These are phyloP conservation scores for Cryptomeria japonica DNA, from an alignment of 75 land plant genomes.

Conservation along the genomic window DNA sequence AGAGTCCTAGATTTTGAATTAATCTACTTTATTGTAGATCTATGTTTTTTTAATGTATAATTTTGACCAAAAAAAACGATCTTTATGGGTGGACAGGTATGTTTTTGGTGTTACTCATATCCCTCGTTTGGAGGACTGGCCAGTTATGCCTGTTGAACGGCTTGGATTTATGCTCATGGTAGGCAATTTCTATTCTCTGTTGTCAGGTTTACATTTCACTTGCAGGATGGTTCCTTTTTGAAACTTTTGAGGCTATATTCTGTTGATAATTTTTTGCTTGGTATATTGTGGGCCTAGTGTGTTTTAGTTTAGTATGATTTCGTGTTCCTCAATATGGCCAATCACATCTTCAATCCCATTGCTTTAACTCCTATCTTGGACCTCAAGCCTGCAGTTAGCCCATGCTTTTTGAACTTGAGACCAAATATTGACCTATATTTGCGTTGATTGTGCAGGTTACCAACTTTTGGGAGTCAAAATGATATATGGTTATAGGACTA, in stretches of 20 bases:
- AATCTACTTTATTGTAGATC: not conserved
- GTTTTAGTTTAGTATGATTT: not conserved
- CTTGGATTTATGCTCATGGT: slow-evolving; percentile 93
- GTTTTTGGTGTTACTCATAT: slow-evolving; percentile 95
- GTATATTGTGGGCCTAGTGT: not conserved
- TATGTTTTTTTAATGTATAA: not conserved
- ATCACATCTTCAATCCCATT: not conserved
- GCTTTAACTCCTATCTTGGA: not conserved
- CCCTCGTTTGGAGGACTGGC: slow-evolving; percentile 99
- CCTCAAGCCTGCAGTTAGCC: not conserved
- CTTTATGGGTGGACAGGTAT: slow-evolving; percentile 59
- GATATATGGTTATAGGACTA: not conserved
- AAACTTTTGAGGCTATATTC: not conserved
- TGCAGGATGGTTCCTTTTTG: not conserved
- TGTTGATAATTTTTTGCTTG: not conserved
- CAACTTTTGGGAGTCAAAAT: not conserved
- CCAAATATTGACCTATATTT: not conserved
- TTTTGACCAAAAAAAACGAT: not conserved
- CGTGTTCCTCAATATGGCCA: not conserved
- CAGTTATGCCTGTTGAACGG: slow-evolving; percentile 98
- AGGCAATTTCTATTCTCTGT: not conserved
- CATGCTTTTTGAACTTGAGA: not conserved
- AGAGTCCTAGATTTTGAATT: not conserved
- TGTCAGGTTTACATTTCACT: not conserved
- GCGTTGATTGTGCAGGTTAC: not conserved